Base-by-base conservation (phyloP, 345 rosid genomes). In the Brassica juncea region DNA sequence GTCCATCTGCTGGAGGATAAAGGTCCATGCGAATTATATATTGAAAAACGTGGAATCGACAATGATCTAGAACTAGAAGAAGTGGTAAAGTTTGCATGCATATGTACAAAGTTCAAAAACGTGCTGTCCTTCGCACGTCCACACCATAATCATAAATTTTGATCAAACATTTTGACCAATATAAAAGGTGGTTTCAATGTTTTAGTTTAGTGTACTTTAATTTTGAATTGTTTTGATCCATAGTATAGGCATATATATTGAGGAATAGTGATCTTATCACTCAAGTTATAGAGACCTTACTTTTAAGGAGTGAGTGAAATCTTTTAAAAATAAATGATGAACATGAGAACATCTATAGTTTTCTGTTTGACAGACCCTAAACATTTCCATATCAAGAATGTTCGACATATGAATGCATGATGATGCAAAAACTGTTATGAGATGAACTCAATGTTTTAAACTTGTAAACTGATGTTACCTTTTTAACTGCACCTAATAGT, bases 121-220 rank as follows among this genome's bases (percentile, higher is more conserved):
- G 37, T 31, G 19, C 15, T 69, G 75, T 70, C 64, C 68, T 76
- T 28, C 28, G 27, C 52, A 42, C 44, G 60, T 27, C 49, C 27
- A 60, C 74, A 60, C 16, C 62, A 76, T 60, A 69, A 76, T 76
- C 25, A 42, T 44, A 25, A 8, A 0, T 12, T 58, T 60, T 54
- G 37, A 47, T 77, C 54, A 69, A 47, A 60, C 44, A 31, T 70
- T 70, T 77, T 19, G 75, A 70, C 75, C 63, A 77, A 62, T 60
- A 70, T 69, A 58, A 76, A 64, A 19, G 21, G n/a, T 58, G 54
- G 21, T 70, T 70, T 77, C 28, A 5, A 21, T 69, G 32, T 44
- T 30, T 44, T 14, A 21, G 52, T 68, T 42, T 60, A 30, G 23
- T 76, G 62, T 42, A 12, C 15, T 54, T 57, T 16, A 12, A 57